Conservation (phyloP, 331 rosid species). For the Telfairia occidentalis region DNA sequence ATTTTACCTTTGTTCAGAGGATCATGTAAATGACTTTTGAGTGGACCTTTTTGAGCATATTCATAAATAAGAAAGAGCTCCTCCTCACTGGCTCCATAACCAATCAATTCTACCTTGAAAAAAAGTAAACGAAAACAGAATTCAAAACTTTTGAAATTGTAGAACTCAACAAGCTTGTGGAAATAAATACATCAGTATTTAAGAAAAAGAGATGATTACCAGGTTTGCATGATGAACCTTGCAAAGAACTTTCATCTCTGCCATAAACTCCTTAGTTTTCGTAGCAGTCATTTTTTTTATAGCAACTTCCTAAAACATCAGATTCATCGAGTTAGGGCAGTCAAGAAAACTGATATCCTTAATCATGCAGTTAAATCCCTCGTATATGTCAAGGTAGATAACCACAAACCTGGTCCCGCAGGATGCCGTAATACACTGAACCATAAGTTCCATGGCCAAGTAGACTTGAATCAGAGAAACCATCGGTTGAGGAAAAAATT, state of each 20-base stretch:
- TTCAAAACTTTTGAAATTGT: constrained; percentile 30
- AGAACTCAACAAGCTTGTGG: constrained; percentile 21
- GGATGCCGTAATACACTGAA: constrained; percentile 71
- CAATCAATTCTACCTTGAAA: constrained; percentile 99
- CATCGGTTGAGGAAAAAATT: constrained; percentile 57
- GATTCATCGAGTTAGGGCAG: not conserved
- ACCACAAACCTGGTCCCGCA: constrained; percentile 67
- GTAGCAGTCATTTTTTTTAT: constrained; percentile 91
- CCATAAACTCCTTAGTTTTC: constrained; percentile 77
- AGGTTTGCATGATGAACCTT: constrained; percentile 95
- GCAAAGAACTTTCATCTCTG: constrained; percentile 89
- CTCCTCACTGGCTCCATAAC: constrained; percentile 76
- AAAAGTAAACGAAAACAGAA: constrained; percentile 27
- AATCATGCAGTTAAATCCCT: not conserved
- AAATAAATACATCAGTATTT: constrained; percentile 4
- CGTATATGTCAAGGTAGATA: constrained; percentile 4
- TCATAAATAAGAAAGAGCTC: constrained; percentile 84
- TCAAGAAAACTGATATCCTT: not conserved
- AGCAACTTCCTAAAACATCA: constrained; percentile 73
- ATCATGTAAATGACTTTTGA: constrained; percentile 85
- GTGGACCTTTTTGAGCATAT: constrained; percentile 91
- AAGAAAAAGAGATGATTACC: constrained; percentile 37
- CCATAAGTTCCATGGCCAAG: constrained; percentile 98
- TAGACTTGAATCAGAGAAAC: constrained; percentile 81
- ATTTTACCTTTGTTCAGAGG: constrained; percentile 79